Evolutionary conservation across 345 rosid genomes (phyloP).

Genomic region (Gossypium arboreum): DNA sequence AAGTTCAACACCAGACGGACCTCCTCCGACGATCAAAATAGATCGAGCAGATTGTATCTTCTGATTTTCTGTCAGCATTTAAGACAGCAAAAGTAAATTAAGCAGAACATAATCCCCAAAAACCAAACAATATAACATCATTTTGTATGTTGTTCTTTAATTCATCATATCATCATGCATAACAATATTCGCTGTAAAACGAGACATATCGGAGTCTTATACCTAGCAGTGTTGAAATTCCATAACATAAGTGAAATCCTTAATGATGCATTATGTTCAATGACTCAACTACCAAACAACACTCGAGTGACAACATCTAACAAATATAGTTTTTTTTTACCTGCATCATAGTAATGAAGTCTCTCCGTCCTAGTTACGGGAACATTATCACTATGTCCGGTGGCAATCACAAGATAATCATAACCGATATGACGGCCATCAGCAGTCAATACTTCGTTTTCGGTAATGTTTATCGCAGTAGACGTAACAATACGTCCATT

Average conservation of each 20-base stretch:
- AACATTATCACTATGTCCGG: constrained; percentile 57
- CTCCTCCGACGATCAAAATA: constrained; percentile 84
- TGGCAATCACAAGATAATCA: constrained; percentile 82
- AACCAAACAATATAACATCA: too few relatives aligned
- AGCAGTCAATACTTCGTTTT: constrained; percentile 50
- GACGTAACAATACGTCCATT: constrained; percentile 60
- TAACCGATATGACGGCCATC: constrained; percentile 45
- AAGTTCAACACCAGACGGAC: constrained; percentile 91
- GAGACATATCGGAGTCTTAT: too few relatives aligned
- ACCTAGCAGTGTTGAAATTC: too few relatives aligned
- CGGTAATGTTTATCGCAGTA: constrained; percentile 49
- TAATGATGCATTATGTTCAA: not conserved
- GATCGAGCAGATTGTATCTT: constrained; percentile 71
- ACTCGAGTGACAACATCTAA: not conserved
- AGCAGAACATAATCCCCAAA: not conserved
- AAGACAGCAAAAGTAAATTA: constrained; percentile 3
- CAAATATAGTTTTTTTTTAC: constrained; percentile 24
- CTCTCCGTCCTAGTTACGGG: constrained; percentile 57
- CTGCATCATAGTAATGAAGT: constrained; percentile 47
- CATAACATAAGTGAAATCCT: too few relatives aligned
- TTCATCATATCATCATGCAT: too few relatives aligned
- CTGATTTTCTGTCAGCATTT: constrained; percentile 47
- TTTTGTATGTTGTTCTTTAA: too few relatives aligned
- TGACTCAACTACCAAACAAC: not conserved
- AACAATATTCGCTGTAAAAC: too few relatives aligned